Percentiles rank a stretch among this genome's conserved stretches.
Conservation (phyloP, 768 basidiomycete species). For the Pluteus cervinus region DNA sequence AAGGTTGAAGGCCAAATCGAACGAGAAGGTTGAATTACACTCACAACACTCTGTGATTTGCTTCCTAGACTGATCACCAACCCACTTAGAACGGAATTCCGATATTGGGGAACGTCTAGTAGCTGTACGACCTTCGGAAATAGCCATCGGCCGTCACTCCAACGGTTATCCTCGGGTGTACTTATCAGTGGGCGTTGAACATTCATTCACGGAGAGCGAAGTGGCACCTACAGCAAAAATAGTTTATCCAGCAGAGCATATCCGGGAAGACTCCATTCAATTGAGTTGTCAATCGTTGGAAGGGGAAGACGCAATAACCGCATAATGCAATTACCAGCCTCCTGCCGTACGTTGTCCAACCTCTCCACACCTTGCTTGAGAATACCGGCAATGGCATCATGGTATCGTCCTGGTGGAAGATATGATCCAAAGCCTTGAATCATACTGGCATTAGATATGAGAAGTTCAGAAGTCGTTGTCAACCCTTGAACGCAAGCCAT, state of each 20-base stretch:
- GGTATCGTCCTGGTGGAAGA: constrained; percentile 53
- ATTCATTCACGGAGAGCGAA: constrained; percentile 4
- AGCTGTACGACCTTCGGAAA: constrained; percentile 69
- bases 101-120: constrained; percentile 57
- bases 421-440: constrained; percentile 48
- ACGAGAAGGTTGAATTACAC: constrained; percentile 19
- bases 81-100: constrained; percentile 58
- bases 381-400: constrained; percentile 54
- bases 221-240: constrained; percentile 46
- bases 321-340: constrained; percentile 60
- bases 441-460: constrained; percentile 39
- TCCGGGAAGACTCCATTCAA: constrained; percentile 49
- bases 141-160: constrained; percentile 71
- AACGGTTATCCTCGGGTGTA: constrained; percentile 35
- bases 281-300: constrained; percentile 32
- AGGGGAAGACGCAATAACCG: constrained; percentile 41
- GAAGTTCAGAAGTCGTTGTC: constrained; percentile 41
- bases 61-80: constrained; percentile 77
- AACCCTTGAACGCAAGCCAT: constrained; percentile 69
- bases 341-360: constrained; percentile 84
- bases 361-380: constrained; percentile 89
- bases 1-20: background rate
- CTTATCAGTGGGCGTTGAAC: constrained; percentile 4
- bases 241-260: constrained; percentile 41
- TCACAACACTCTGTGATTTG: constrained; percentile 80